phyloP scores from a whole-genome alignment of 2,329 filamentous ascomycete genomes.

The Penicillium sp. region DNA sequence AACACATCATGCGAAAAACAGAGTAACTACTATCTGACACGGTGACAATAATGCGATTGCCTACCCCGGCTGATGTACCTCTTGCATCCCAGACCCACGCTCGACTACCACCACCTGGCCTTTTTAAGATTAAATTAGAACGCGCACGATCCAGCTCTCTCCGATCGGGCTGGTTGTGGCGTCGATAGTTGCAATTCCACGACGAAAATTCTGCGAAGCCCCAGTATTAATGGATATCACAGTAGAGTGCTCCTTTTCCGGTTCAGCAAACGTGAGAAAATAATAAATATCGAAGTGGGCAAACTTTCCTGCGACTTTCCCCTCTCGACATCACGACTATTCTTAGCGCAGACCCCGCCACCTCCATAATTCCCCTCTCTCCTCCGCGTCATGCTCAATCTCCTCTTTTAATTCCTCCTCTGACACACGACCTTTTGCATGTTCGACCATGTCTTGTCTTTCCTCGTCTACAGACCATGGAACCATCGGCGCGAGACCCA shows the following conservation, averaged over 20 bases:
- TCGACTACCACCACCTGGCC: background rate
- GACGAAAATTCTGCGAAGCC: background rate
- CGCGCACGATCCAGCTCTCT: conserved; percentile 9
- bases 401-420: conserved; percentile 7
- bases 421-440: conserved; percentile 7
- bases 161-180: conserved; percentile 17
- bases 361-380: conserved; percentile 2
- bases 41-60: no score
- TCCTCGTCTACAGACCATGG: conserved; percentile 14
- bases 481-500: conserved; percentile 44
- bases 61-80: no score
- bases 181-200: conserved; percentile 14
- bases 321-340: conserved; percentile 18
- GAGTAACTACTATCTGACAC: no score
- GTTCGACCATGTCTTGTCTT: conserved; percentile 19
- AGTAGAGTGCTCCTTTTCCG: no score
- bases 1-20: no score
- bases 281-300: no score
- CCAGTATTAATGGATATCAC: no score
- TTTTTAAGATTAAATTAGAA: conserved; percentile 13
- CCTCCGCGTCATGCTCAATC: conserved; percentile 7
- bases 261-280: no score
- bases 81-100: no score
- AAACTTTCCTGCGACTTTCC: no score
- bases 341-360: conserved; percentile 18